Conservation (phyloP, 306 rosid genomes). For the Prunus kanzakura region DNA sequence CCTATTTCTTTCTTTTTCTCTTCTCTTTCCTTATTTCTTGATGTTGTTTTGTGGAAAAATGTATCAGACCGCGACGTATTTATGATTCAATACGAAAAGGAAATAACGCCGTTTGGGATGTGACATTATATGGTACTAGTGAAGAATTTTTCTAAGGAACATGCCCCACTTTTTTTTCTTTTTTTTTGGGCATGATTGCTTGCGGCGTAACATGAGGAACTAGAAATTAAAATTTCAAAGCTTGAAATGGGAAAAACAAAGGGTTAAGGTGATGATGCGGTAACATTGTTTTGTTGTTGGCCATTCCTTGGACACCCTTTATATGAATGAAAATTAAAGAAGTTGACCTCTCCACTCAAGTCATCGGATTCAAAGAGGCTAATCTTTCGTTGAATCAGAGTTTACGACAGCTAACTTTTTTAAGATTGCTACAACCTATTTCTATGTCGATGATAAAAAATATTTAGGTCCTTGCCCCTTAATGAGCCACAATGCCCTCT, state of each 20-base stretch:
- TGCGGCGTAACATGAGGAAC: not conserved
- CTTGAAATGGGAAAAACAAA: slow-evolving; percentile 24
- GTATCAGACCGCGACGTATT: not conserved
- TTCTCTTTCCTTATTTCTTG: not conserved
- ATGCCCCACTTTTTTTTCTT: not conserved
- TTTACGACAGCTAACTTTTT: not conserved
- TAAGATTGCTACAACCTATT: too few relatives aligned
- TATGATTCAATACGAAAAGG: not conserved
- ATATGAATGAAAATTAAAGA: slow-evolving; percentile 47
- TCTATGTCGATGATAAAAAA: too few relatives aligned
- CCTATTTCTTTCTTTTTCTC: not conserved
- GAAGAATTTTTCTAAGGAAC: not conserved
- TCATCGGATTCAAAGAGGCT: not conserved
- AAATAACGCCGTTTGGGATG: not conserved
- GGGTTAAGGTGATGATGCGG: slow-evolving; percentile 20
- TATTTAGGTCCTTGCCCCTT: too few relatives aligned
- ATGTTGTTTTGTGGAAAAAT: not conserved
- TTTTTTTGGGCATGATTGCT: not conserved
- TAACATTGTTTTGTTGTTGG: slow-evolving; percentile 43
- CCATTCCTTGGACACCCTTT: slow-evolving; percentile 48
- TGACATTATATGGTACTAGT: not conserved
- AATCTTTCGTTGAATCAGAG: not conserved
- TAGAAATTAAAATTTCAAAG: not conserved
- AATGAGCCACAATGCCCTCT: too few relatives aligned
- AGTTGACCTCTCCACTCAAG: slow-evolving; percentile 35